Evolutionary conservation across 169 alveolate species (phyloP).

Genomic region (Perkinsus chesapeaki): DNA sequence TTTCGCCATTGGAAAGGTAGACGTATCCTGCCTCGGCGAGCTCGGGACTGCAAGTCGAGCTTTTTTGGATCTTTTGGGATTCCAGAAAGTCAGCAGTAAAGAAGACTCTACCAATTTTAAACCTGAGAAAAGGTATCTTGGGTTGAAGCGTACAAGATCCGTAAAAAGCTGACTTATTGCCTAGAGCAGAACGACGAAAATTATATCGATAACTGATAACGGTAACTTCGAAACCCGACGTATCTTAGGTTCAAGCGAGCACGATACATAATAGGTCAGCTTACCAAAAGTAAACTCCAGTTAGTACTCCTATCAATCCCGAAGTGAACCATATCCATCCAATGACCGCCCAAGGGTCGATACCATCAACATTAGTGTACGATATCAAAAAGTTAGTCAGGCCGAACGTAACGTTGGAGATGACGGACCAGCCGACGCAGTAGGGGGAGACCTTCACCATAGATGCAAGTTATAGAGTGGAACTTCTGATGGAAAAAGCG

Average conservation of each 20-base stretch:
- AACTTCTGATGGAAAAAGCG: not conserved
- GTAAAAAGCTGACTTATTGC: not conserved
- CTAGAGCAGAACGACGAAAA: not conserved
- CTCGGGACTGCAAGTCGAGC: not conserved
- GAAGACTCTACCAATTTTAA: not conserved
- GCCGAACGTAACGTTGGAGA: not conserved
- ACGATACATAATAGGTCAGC: not conserved
- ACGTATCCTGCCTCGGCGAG: not conserved
- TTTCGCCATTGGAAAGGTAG: not conserved
- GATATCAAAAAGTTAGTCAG: not conserved
- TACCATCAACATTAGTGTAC: not conserved
- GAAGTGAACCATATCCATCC: not conserved
- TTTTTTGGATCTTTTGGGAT: not conserved
- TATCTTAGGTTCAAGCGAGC: not conserved
- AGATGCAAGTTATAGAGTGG: not conserved
- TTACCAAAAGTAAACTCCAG: not conserved
- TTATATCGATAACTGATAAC: too few relatives aligned
- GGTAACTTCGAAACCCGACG: not conserved
- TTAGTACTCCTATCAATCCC: not conserved
- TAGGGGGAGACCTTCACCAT: not conserved
- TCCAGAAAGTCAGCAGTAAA: not conserved
- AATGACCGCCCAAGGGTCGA: not conserved
- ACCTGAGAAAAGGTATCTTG: not conserved
- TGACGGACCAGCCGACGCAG: not conserved
- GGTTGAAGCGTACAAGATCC: not conserved